Evolutionary conservation across 2,329 filamentous ascomycete species (phyloP).

Genomic region (Daldinia sp.): DNA sequence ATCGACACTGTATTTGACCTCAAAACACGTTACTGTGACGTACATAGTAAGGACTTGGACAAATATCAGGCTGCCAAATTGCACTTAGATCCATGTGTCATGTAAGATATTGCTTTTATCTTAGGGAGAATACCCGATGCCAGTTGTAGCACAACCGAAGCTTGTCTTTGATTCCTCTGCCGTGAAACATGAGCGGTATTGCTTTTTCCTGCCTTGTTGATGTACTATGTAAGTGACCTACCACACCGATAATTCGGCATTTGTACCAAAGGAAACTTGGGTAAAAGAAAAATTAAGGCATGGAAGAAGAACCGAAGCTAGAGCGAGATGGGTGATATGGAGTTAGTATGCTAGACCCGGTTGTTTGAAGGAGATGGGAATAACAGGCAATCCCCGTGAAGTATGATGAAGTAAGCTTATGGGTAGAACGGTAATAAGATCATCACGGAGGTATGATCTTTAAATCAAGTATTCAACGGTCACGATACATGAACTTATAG

Average conservation of each 20-base stretch:
- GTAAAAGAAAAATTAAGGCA: background rate
- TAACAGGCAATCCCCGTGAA: background rate
- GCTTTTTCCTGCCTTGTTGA: background rate
- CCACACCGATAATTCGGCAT: background rate
- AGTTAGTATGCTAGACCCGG: background rate
- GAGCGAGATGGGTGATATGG: background rate
- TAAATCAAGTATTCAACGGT: too few relatives aligned
- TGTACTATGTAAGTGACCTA: background rate
- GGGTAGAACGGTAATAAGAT: background rate
- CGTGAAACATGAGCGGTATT: background rate
- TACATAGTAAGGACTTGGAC: background rate
- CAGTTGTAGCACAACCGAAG: background rate
- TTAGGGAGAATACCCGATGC: background rate
- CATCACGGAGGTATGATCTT: background rate
- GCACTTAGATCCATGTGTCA: background rate
- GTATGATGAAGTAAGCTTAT: background rate
- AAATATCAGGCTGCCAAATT: background rate
- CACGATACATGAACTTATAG: background rate
- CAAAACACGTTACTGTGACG: background rate
- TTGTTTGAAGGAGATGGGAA: background rate
- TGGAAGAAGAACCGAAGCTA: background rate
- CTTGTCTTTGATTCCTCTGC: background rate
- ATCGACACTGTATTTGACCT: background rate
- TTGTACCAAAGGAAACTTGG: background rate
- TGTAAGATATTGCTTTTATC: background rate